phyloP scores from a whole-genome alignment of 2,329 filamentous ascomycete species.

The Fusarium chlamydosporum region DNA sequence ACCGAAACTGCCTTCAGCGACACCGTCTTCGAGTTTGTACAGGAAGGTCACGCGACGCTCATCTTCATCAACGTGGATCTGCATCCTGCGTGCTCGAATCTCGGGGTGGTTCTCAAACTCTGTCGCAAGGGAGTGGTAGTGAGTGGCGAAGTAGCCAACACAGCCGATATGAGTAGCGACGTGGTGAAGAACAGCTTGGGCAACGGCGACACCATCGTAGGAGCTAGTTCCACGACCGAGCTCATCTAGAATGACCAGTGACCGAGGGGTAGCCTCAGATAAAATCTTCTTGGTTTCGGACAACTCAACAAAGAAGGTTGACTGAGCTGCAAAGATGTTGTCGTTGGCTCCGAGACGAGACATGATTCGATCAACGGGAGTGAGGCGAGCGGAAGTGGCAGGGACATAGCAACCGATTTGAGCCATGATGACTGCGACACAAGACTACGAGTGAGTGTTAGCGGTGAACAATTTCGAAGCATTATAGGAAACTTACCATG shows the following conservation, averaged over 20 bases:
- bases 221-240: slow-evolving; percentile 94
- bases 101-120: slow-evolving; percentile 94
- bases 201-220: slow-evolving; percentile 96
- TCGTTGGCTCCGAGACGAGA: slow-evolving; percentile 96
- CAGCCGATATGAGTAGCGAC: slow-evolving; percentile 94
- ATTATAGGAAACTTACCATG: slow-evolving; percentile 74
- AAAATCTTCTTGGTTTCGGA: slow-evolving; percentile 99
- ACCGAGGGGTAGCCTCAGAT: slow-evolving; percentile 91
- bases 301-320: slow-evolving; percentile 97
- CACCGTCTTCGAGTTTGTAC: slow-evolving; percentile 92
- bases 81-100: slow-evolving; percentile 89
- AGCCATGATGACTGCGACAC: slow-evolving; percentile 95
- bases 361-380: slow-evolving; percentile 97
- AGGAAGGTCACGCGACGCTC: slow-evolving; percentile 93
- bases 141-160: slow-evolving; percentile 96
- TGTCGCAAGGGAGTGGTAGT: slow-evolving; percentile 93
- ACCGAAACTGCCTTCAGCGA: slow-evolving; percentile 96
- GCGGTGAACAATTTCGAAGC: background rate
- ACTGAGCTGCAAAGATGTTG: slow-evolving; percentile 98
- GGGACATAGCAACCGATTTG: slow-evolving; percentile 96
- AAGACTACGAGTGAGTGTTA: slow-evolving; percentile 72
- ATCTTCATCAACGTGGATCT: slow-evolving; percentile 90
- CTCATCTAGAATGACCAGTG: slow-evolving; percentile 96
- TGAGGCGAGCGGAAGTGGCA: slow-evolving; percentile 83
- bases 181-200: slow-evolving; percentile 97